Base-by-base conservation (phyloP, 2,329 filamentous ascomycete genomes). In the Elsinoe perseae region DNA sequence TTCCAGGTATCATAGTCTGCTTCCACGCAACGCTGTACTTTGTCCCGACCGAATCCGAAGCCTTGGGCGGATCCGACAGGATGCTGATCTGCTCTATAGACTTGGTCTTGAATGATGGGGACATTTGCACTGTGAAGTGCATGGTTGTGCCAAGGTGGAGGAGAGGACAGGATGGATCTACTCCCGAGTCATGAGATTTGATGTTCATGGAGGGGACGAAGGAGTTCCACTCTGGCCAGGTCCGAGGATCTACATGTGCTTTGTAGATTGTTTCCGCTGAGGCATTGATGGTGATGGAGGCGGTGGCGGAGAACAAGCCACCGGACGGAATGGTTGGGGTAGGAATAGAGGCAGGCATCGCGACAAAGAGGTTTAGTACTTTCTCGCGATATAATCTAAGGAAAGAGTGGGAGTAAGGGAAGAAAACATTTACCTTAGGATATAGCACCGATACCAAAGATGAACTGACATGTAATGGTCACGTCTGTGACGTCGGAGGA, bases 211-310 rank as follows among this genome's bases (percentile, higher is more conserved):
- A 66, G 2, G 74, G 70, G 4, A 74, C 67, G 62, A 77, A 77
- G 5, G 66, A 66, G 60, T 77, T 78, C 76, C 76, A 78, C 46
- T 69, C 62, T 20, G 70, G 68, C 71, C 72, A 78, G 52, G 70
- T 73, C 20, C 73, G 70, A 25, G 73, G 73, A 62, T 77, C 68
- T 50, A 72, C 67, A 3, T 77, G 63, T 7, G 69, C 68, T 21
- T 72, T 65, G 68, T 74, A 76, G 58, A 77, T 71, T n/a, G 68
- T 62, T 20, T 68, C 60, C 2, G 73, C 66, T 7, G 73, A 68
- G 1, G 74, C 74, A 42, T 65, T 61, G 63, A 77, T 75, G 28
- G 63, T 60, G 43, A 63, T 68, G 53, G 69, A 60, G 36, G 62
- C 63, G 57, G 66, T 68, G 28, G 67, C 60, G 57, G 64, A 67